Evolutionary conservation across 73 alveolate species (phyloP).

Genomic region (Tetrahymena borealis): DNA sequence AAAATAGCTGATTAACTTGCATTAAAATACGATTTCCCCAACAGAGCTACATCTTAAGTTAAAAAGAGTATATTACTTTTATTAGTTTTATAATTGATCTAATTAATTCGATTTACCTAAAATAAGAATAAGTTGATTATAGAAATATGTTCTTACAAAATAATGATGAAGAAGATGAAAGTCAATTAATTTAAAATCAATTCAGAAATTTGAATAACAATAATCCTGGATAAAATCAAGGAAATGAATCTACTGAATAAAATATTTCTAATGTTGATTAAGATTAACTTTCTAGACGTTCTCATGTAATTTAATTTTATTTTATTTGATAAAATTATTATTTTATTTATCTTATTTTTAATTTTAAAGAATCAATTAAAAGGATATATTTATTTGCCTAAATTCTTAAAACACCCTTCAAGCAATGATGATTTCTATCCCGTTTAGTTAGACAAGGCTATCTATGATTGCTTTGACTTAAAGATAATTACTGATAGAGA

Average conservation of each 20-base stretch:
- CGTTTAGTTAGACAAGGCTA: slow-evolving; percentile 92
- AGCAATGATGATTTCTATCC: slow-evolving; percentile 96
- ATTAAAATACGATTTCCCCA: slow-evolving; percentile 85
- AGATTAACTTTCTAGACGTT: neutral
- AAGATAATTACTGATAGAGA: slow-evolving; percentile 98
- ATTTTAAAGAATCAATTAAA: slow-evolving; percentile 2
- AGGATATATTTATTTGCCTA: slow-evolving; percentile 64
- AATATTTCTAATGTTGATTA: neutral
- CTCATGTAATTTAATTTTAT: neutral
- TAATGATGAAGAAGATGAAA: slow-evolving; percentile 38
- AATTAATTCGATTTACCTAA: neutral
- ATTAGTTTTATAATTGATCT: neutral
- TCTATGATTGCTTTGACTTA: slow-evolving; percentile 96
- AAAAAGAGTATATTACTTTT: neutral
- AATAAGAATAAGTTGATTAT: neutral
- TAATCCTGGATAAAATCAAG: neutral
- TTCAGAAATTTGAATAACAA: slow-evolving; percentile 17
- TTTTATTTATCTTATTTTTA: too few species aligned
- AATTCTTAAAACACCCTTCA: slow-evolving; percentile 85
- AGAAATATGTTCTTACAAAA: neutral
- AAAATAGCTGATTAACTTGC: slow-evolving; percentile 90
- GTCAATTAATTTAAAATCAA: slow-evolving; percentile 29
- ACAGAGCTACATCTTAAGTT: slow-evolving; percentile 64
- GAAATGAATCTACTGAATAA: neutral
- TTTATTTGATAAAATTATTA: slow-evolving; percentile 44